Percentiles rank a stretch among this genome's conserved stretches.
phyloP scores from a whole-genome alignment of 2,329 filamentous ascomycete species.

The Cryoendolithus antarcticus region DNA sequence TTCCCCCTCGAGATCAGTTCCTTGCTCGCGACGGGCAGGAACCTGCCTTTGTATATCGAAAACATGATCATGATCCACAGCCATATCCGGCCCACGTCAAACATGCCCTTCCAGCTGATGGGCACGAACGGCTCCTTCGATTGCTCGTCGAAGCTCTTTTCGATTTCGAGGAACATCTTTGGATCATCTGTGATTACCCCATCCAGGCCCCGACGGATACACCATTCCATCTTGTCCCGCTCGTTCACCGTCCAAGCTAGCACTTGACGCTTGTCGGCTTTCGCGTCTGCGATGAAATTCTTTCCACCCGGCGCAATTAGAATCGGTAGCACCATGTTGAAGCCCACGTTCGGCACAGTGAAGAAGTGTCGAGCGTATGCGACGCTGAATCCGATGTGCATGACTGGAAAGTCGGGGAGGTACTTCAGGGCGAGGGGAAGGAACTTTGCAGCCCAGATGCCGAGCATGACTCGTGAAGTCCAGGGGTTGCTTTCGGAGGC shows the following conservation, averaged over 20 bases:
- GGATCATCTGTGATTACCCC: constrained; percentile 83
- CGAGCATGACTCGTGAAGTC: constrained; percentile 62
- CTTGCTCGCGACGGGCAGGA: too few relatives aligned
- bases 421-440: constrained; percentile 50
- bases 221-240: constrained; percentile 68
- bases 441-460: constrained; percentile 70
- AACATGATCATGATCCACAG: too few relatives aligned
- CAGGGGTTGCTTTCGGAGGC: constrained; percentile 40
- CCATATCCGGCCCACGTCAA: too few relatives aligned
- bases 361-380: constrained; percentile 62
- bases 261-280: constrained; percentile 43
- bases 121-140: too few relatives aligned
- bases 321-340: constrained; percentile 62
- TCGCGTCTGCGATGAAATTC: constrained; percentile 45
- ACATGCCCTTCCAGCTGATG: too few relatives aligned
- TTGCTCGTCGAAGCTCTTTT: constrained; percentile 30
- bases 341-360: constrained; percentile 52
- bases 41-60: too few relatives aligned
- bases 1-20: too few relatives aligned
- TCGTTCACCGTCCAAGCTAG: constrained; percentile 84
- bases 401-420: constrained; percentile 50
- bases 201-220: constrained; percentile 53
- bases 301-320: constrained; percentile 57
- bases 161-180: constrained; percentile 51
- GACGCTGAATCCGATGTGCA: constrained; percentile 57